These are phyloP conservation scores for Cardamine resedifolia DNA, from an alignment of 345 rosid species.

Conservation along the genomic window DNA sequence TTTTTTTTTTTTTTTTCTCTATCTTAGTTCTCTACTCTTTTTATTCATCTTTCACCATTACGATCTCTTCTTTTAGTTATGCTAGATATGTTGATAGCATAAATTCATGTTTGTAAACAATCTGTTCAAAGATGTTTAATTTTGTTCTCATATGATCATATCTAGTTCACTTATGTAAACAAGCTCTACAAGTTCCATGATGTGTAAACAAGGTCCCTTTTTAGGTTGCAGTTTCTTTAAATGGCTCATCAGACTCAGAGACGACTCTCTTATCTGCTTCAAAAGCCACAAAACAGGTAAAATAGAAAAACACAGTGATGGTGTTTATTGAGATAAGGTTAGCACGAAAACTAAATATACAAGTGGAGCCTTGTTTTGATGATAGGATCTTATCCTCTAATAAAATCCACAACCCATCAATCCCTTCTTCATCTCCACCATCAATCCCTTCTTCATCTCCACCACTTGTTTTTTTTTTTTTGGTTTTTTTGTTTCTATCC, in stretches of 20 bases:
- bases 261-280: constrained; percentile 3
- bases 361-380: constrained; percentile 21
- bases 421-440: constrained; percentile 30
- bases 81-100: neutral
- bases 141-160: neutral
- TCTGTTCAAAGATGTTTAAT: neutral
- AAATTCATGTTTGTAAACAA: neutral
- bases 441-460: no score
- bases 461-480: constrained; percentile 10
- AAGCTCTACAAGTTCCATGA: neutral
- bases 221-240: constrained; percentile 7
- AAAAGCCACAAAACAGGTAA: constrained; percentile 14
- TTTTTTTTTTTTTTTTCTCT: neutral
- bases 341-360: neutral
- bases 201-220: neutral
- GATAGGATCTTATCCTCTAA: constrained; percentile 32
- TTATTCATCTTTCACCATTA: neutral
- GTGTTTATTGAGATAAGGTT: constrained; percentile 29
- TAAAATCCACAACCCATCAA: constrained; percentile 13
- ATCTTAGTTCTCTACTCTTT: neutral
- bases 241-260: constrained; percentile 19
- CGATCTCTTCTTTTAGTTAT: neutral
- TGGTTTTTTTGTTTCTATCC: neutral
- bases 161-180: neutral
- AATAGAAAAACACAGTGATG: neutral